A percentile compares a stretch with the other conserved stretches of the same genome.
Conservation (phyloP, 2,329 filamentous ascomycete genomes). For the Dactylellina leptospora region DNA sequence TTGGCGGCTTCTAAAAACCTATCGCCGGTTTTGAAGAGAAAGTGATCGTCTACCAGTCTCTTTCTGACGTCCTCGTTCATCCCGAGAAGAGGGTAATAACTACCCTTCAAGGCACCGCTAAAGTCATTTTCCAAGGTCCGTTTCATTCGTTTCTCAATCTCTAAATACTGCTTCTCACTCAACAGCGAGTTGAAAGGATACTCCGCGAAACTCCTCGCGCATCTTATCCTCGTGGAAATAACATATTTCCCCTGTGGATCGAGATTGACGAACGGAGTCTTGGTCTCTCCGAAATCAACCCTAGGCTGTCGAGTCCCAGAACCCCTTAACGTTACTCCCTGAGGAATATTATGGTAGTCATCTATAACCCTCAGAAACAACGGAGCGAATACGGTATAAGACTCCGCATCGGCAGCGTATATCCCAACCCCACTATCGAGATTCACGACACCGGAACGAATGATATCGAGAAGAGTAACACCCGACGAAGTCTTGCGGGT, state of each 20-base stretch:
- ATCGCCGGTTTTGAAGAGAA: slow-evolving; percentile 7
- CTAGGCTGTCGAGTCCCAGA: neutral
- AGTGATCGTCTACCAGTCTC: slow-evolving; percentile 4
- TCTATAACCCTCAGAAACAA: neutral
- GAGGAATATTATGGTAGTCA: neutral
- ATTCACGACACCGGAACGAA: slow-evolving; percentile 7
- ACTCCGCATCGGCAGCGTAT: slow-evolving; percentile 3
- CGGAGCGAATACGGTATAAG: neutral
- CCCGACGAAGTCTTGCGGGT: neutral
- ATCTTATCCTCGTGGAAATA: neutral
- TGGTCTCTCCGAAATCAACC: neutral
- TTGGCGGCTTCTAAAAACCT: slow-evolving; percentile 8
- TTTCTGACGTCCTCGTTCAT: neutral
- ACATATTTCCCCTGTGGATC: slow-evolving; percentile 6
- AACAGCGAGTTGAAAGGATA: slow-evolving; percentile 1
- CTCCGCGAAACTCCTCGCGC: neutral
- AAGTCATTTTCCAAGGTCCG: neutral
- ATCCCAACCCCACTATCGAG: neutral
- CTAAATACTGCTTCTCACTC: neutral
- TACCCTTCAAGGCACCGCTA: neutral
- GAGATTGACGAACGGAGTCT: neutral
- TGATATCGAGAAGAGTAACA: slow-evolving; percentile 1
- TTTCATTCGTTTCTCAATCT: neutral
- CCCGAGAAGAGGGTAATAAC: neutral
- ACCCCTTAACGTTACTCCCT: neutral